Evolutionary conservation across 2,329 filamentous ascomycete genomes (phyloP), one percentile per base, ranked within the genome.

Genomic region (Aspergillus alliaceus): DNA sequence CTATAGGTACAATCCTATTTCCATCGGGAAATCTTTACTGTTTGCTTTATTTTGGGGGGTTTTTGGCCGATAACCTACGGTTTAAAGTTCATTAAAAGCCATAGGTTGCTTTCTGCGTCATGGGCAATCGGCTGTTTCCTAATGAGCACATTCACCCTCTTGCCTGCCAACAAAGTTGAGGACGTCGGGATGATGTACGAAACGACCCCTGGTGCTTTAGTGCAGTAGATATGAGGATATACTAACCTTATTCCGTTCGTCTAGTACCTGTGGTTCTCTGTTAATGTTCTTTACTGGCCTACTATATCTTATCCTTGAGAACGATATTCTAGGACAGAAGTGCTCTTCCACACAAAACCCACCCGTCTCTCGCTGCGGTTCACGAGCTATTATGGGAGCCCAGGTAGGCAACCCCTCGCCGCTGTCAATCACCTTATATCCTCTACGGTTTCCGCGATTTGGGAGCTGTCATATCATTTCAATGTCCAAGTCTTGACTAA

Each of bases 81-180:
- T 0, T 67, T 82, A 25, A 80, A 80, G 0, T 98, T 99, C 67
- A 63, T 97, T 8, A 81, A 77, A 52, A 76, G 83, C 25, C 88
- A 98, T 68, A 69, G 78, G 12, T 69, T 83, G 4, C 81, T 96
- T 2, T 84, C 85, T 52, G 75, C 79, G 0, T 86, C 86, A 0
- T 99, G 95, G 95, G 81, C 84, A 8, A 66, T 88, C 35, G 90
- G 90, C 4, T 97, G 93, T 73, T 64, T 88, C 2, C 77, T 87
- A 4, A 96, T 98, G 92, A 95, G 93, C 71, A 83, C 84, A 2
- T 99, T 99, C 69, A 99, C 95, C 0, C 76, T 98, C 14, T 80
- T 99, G 1, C 90, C 91, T 1, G 95, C 91, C 2, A 88, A 90
- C 74, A 99, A 98, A 74, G 79, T 86, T 1, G 96, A 99, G 70